Evolutionary conservation across 768 basidiomycete genomes (phyloP), one percentile per base, ranked within the genome.

Genomic region (Terana coerulea): DNA sequence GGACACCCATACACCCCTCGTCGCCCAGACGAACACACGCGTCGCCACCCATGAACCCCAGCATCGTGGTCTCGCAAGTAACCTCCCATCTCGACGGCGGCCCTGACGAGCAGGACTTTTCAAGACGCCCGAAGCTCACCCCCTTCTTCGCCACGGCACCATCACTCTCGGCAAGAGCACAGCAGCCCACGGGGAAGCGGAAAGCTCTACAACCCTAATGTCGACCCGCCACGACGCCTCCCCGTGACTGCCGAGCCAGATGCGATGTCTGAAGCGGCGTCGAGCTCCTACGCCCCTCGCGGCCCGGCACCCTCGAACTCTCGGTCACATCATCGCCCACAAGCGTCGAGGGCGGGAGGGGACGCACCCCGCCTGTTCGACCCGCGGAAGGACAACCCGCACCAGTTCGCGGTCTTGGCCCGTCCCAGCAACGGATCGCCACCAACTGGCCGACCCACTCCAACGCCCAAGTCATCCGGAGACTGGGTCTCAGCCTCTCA

Each of bases 341-440:
- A 75, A 8, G 55, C 67, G n/a, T n/a, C 56, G 36, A 62, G 64
- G 71, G 83, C 37, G 49, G 47, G 52, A 48, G 26, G 67, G 40
- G 58, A 64, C 25, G 12, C 64, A 5, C 65, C 68, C 39, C 70
- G 74, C 54, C 79, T 97, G 0, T 95, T 93, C 52, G 93, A 98
- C 63, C 91, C 89, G 53, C 78, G 89, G 33, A 84, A 91, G 61
- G 90, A 98, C 65, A 91, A 98, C 65, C 92, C 97, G 0, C 80
- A 93, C 28, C 80, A 87, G 10, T 98, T 98, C 68, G 73, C 81
- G 33, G 78, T 84, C 29, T 76, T 82, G 30, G 71, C 80, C 3
- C 78, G 83, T 51, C 44, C 63, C 60, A 5, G 11, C 41, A 44
- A 40, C 22, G 49, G 46, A 21, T 49, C 62, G 30, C 53, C 37